These are phyloP conservation scores for Catharanthus roseus DNA, from an alignment of 257 asterid genomes.

Conservation along the genomic window DNA sequence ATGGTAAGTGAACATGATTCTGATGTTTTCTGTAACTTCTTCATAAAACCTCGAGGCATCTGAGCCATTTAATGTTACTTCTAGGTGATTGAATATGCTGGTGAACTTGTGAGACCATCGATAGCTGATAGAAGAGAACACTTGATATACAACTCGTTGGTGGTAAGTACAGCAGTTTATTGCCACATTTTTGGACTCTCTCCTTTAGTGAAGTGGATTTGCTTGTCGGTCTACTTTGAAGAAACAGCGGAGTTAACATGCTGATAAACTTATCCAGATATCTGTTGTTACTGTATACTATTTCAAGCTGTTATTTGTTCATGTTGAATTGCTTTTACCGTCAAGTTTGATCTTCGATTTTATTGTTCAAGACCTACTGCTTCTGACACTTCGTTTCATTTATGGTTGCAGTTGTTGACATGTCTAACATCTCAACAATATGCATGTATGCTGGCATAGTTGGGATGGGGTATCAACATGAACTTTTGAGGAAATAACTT, in stretches of 20 bases:
- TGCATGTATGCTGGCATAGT: background rate
- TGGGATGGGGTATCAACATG: background rate
- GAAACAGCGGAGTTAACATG: background rate
- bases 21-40: conserved; percentile 14
- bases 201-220: background rate
- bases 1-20: conserved; percentile 53
- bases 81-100: conserved; percentile 87
- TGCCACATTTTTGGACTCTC: conserved; percentile 15
- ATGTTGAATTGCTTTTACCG: background rate
- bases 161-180: conserved; percentile 48
- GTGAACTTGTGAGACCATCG: conserved; percentile 88
- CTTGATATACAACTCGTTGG: conserved; percentile 78
- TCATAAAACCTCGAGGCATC: conserved; percentile 8
- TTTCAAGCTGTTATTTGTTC: background rate
- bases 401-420: background rate
- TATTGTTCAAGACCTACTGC: background rate
- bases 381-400: background rate
- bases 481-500: background rate
- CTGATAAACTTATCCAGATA: background rate
- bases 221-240: conserved; percentile 9
- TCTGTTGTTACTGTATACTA: no score
- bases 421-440: background rate
- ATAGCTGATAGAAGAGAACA: conserved; percentile 97
- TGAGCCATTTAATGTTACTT: conserved; percentile 14
- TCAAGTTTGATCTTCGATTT: background rate